Base-by-base conservation (phyloP, 768 basidiomycete species). In the Rhizopogon salebrosus region DNA sequence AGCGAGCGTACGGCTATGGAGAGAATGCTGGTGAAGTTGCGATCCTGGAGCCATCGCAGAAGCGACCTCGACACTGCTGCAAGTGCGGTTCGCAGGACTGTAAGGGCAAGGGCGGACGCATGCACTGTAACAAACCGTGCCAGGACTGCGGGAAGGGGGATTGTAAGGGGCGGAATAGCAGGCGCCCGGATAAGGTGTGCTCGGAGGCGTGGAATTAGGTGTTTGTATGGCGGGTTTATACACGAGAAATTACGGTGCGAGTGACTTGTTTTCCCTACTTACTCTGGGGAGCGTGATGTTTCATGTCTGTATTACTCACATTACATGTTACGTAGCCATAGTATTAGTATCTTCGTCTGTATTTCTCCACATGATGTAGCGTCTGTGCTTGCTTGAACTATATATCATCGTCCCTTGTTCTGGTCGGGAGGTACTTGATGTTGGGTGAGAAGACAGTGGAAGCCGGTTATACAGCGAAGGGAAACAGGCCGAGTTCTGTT, bases 91-190 rank as follows among this genome's bases (percentile, higher is more conserved):
- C 80, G 36, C 82, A 85, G 67, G 82, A 87, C 22, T 92, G 89
- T 66, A 91, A 90, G 64, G 89, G 89, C 45, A 91, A 90, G 59
- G 89, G 89, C 3, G 89, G 89, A 4, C 73, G 87, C 36, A 72
- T 73, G 40, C 89, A 88, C 63, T 92, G 89, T 63, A 72, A 71
- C 59, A 89, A 83, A 64, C 72, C 80, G 38, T 91, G 89, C 57
- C 85, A 88, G 70, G 89, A 92, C 66, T 92, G 89, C 64, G 86
- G 87, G n/a, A 85, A 85, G 72, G 59, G 85, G 57, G 84, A 87
- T 14, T 92, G 89, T 62, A 83, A 77, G 60, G 89, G 89, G 23
- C 74, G 89, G 68, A 90, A 88, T 61, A 87, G 84, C 62, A 76
- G 88, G 64, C 72, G 86, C 42, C 89, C 89, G 6, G 88, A 89